These are phyloP conservation scores for Ciborinia camelliae DNA, from an alignment of 2,329 filamentous ascomycete species.

Conservation along the genomic window DNA sequence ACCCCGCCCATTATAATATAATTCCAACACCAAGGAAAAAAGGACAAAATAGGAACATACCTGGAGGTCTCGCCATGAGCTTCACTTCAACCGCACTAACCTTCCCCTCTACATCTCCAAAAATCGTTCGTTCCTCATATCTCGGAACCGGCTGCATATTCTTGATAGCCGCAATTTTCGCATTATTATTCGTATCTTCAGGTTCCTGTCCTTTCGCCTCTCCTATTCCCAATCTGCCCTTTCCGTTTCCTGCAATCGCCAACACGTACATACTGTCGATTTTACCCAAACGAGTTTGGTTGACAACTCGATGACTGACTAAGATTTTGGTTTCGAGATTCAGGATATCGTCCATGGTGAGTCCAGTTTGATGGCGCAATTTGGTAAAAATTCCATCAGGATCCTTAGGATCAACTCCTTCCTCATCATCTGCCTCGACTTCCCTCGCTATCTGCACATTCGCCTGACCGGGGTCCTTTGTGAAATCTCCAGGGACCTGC, in stretches of 20 bases:
- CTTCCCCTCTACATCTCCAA: slow-evolving; percentile 78
- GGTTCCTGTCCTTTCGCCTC: slow-evolving; percentile 82
- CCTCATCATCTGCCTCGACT: slow-evolving; percentile 24
- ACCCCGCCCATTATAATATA: not conserved
- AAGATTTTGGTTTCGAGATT: slow-evolving; percentile 66
- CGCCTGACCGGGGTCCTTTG: slow-evolving; percentile 14
- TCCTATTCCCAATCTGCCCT: slow-evolving; percentile 83
- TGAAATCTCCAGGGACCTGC: slow-evolving; percentile 29
- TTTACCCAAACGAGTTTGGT: slow-evolving; percentile 97
- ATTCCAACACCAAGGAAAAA: not conserved
- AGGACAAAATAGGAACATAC: slow-evolving; percentile 49
- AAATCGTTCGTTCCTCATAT: slow-evolving; percentile 92
- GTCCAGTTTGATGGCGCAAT: slow-evolving; percentile 50
- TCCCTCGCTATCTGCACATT: slow-evolving; percentile 18
- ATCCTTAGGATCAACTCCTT: slow-evolving; percentile 34
- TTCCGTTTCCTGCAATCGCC: slow-evolving; percentile 79
- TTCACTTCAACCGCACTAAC: slow-evolving; percentile 83
- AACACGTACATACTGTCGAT: slow-evolving; percentile 73
- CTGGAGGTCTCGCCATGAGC: slow-evolving; percentile 79
- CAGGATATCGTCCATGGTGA: slow-evolving; percentile 51
- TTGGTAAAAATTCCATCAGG: slow-evolving; percentile 36
- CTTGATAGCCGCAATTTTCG: slow-evolving; percentile 75
- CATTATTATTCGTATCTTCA: slow-evolving; percentile 65
- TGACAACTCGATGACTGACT: slow-evolving; percentile 70
- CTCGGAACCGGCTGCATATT: slow-evolving; percentile 91